Evolutionary conservation across 371 early-diverging fungal species (phyloP).

Genomic region (Lichtheimia corymbifera): DNA sequence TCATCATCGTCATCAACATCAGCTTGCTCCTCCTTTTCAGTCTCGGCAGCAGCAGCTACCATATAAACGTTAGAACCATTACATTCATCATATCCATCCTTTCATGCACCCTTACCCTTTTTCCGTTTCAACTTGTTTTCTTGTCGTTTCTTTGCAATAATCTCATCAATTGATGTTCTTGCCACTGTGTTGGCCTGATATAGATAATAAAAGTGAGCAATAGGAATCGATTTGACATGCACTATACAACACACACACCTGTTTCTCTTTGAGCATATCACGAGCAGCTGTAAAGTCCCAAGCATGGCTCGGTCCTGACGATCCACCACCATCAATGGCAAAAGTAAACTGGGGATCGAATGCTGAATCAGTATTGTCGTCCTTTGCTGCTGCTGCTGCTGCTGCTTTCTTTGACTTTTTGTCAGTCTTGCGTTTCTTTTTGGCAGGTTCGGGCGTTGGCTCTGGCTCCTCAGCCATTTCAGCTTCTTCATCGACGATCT

Average conservation of each 20-base stretch:
- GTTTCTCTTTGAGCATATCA: constrained; percentile 65
- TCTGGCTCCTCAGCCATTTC: constrained; percentile 24
- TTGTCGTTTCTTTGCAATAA: constrained; percentile 67
- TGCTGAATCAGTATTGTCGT: constrained; percentile 40
- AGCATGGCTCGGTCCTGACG: constrained; percentile 55
- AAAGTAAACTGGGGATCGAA: constrained; percentile 77
- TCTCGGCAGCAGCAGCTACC: constrained; percentile 27
- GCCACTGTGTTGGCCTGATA: constrained; percentile 20
- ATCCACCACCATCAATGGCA: constrained; percentile 70
- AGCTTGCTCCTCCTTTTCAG: constrained; percentile 35
- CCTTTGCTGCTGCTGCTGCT: constrained; percentile 30
- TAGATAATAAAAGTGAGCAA: not conserved
- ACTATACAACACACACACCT: constrained; percentile 27
- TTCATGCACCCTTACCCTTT: constrained; percentile 28
- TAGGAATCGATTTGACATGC: not conserved
- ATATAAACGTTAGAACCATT: constrained; percentile 6
- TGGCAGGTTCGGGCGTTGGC: constrained; percentile 11
- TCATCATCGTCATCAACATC: constrained; percentile 46
- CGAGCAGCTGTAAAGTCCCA: constrained; percentile 87
- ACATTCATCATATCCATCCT: constrained; percentile 2
- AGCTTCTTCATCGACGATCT: constrained; percentile 43
- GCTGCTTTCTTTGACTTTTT: constrained; percentile 33
- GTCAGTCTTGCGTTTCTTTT: constrained; percentile 21
- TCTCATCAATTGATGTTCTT: constrained; percentile 63
- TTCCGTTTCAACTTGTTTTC: constrained; percentile 42